These are phyloP conservation scores for Aspergillus sp. DNA, from an alignment of 2,329 filamentous ascomycete genomes.

Conservation along the genomic window DNA sequence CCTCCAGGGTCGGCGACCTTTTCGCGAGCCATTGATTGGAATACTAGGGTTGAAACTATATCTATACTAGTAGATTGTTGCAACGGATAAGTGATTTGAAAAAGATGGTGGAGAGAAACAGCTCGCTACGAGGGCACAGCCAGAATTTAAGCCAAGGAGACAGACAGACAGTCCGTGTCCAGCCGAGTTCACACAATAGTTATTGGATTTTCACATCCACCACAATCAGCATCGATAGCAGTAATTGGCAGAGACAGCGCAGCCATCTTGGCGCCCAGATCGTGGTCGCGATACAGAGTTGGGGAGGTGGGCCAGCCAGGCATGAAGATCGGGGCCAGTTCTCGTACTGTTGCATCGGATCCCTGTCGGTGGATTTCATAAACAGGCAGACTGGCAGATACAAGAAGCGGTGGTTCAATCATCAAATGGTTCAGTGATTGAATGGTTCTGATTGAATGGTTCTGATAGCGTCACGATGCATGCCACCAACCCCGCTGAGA, in stretches of 20 bases:
- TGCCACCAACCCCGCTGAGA: no score
- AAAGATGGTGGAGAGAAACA: neutral
- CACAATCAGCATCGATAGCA: neutral
- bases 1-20: neutral
- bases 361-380: no score
- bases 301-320: neutral
- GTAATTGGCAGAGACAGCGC: neutral
- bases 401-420: no score
- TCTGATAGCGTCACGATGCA: no score
- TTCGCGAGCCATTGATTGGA: conserved; percentile 1
- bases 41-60: neutral
- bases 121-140: neutral
- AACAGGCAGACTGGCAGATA: no score
- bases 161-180: no score
- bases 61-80: neutral
- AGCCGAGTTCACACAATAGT: no score
- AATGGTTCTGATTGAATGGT: no score
- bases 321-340: neutral
- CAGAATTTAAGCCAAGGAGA: neutral
- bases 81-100: neutral
- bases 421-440: no score
- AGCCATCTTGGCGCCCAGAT: conserved; percentile 2
- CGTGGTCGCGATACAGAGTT: neutral
- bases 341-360: no score
- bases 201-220: neutral